Base-by-base conservation (phyloP, 768 basidiomycete genomes). In the Asterophora lycoperdoides region DNA sequence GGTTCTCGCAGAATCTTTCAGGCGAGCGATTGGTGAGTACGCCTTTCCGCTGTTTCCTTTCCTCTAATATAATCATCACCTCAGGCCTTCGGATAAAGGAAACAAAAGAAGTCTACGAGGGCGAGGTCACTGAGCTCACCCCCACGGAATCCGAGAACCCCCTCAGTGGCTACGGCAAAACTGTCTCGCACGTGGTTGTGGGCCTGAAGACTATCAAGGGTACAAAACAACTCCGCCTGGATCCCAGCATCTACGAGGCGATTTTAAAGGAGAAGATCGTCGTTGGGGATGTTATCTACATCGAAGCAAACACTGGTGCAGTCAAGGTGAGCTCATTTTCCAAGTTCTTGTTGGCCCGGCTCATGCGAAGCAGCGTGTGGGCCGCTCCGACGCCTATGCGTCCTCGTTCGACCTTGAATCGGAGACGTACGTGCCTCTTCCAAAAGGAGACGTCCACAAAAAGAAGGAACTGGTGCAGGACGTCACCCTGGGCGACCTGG, bases 41-140 rank as follows among this genome's bases (percentile, higher is more conserved):
- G 59, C 57, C 49, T 56, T 28, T 28, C 17, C 5, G 15, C 18
- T 15, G 5, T 26, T 36, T 45, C 8, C 11, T 23, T 23, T 23
- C 23, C 23, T 23, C 23, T 23, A 6, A 23, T 23, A 23, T 6
- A 23, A 23, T 23, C 23, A 23, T 34, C 38, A n/a, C 10, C 5
- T 10, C 63, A 94, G 94, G 95, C 40, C 78, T 98, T 32, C 83
- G 95, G 64, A 96, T 98, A 75, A 98, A 98, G 68, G 96, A 98
- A 69, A 97, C 94, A 5, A 98, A 99, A 65, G 93, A 96, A 62
- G 93, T 98, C 6, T 98, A 94, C 67, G 95, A 98, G 66, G 95
- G 96, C 51, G 95, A 99, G 69, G 89, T 99, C 14, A 98, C 95
- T 8, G 95, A 98, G 62, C 71, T 98, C 52, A 96, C 95, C 3